Conservation (phyloP, 2,329 filamentous ascomycete genomes). For the Diaporthe amygdali region DNA sequence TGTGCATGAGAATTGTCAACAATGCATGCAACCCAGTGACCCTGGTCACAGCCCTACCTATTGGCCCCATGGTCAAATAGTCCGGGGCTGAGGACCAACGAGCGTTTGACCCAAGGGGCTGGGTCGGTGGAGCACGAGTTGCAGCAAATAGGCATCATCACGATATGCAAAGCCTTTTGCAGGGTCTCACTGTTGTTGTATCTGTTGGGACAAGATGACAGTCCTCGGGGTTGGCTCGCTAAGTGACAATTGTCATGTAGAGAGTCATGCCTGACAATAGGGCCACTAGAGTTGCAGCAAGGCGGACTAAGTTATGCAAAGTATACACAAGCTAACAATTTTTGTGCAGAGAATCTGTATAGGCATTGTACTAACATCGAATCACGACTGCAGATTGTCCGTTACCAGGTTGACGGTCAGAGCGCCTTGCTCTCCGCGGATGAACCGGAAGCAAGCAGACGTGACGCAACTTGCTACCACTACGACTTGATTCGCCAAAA, state of each 20-base stretch:
- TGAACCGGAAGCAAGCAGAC: neutral
- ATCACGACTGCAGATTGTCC: neutral
- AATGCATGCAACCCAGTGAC: neutral
- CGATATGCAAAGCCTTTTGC: neutral
- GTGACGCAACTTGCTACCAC: neutral
- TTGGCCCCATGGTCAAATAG: neutral
- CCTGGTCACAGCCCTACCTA: neutral
- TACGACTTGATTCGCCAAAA: neutral
- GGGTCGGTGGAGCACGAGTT: neutral
- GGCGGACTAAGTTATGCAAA: neutral
- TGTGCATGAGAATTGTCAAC: neutral
- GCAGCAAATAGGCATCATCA: neutral
- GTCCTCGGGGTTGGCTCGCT: neutral
- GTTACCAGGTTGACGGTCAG: neutral
- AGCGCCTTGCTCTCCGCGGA: neutral
- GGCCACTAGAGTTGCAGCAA: neutral
- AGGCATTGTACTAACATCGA: neutral
- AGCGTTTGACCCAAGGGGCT: neutral
- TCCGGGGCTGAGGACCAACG: neutral
- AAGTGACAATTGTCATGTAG: neutral
- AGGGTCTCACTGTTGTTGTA: neutral
- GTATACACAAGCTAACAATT: neutral
- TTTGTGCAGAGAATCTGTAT: neutral
- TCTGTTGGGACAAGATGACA: neutral
- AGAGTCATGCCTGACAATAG: neutral